Evolutionary conservation across 352 stramenopile genomes (phyloP), one percentile per base, ranked within the genome.

Genomic region (Phytophthora cryptogea): DNA sequence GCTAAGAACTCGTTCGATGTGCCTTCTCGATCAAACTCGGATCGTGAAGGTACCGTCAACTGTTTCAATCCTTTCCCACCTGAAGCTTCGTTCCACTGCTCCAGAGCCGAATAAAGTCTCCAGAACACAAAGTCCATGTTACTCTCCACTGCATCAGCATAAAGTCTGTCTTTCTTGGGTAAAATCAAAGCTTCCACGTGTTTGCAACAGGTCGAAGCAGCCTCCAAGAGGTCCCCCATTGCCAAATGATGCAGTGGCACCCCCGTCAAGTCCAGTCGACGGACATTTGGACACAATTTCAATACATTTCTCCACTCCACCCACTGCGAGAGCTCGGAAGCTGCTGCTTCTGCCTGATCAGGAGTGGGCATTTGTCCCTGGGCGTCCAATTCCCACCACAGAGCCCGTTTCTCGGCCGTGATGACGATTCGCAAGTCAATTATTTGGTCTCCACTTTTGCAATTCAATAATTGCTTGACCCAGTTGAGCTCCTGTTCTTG

Each of bases 251-350:
- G 63, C 41, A 87, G 50, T 2, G 72, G 77, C 1, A 81, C 59
- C 0, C 48, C 54, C 0, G 63, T 66, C 23, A 88, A 69, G 28
- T 88, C 78, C 28, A 88, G 50, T 8, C 78, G 56, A 5, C 50
- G 54, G 6, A 88, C 3, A 43, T 78, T 74, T 2, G 75, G 70
- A 28, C 71, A 72, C 10, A 64, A 42, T 47, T 50, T 30, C 0
- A 87, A 48, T 30, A 83, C 36, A 17, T 59, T 42, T 7, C 48
- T 49, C 78, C 78, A 87, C 52, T 87, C 72, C 30, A 78, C 49
- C 59, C 66, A 78, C 26, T 84, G 65, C n/a, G 47, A 56, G 13
- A 69, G 51, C 11, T 66, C 44, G 8, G 33, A 45, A 4, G 32
- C 31, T 26, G 45, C 45, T 36, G 49, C 46, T 43, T 60, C 30